Base-by-base conservation (phyloP, 805 yeast species). In the Pichia rugopelliculosa region DNA sequence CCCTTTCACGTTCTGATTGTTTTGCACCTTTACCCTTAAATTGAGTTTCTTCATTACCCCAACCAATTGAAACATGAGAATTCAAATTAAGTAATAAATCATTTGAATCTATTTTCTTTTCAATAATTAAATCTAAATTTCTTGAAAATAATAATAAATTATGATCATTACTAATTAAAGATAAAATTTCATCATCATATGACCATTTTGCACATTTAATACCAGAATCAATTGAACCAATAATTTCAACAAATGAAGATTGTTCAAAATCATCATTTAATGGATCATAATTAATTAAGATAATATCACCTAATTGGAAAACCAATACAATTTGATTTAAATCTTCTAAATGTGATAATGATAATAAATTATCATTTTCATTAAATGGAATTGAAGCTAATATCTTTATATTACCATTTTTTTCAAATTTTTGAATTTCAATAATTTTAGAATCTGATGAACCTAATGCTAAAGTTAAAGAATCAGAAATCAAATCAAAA, bases 1-100 rank as follows among this genome's bases (percentile, higher is more conserved):
- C 62, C 48, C 69, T 66, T 56, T 76, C 84, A 65, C 91, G 75
- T 66, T 85, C 95, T 51, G 77, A 60, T 8, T 85, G 88, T 58
- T 82, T 83, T 26, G 86, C 93, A 53, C 99, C 99, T 59, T 77
- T 82, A 44, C 99, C 99, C 65, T 84, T 81, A 65, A 93, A 93
- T 67, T 93, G 99, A 0, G 99, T 93, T 64, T 91, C 98, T 56
- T 84, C 82, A 52, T 84, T 86, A 60, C 99, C 99, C 99, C 99
- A 93, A 23, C 99, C 99, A 39, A 93, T 96, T 24, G 91, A 83
- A 34, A 93, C 96, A 60, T 93, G 96, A 55, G 81, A 82, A 2
- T 89, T 82, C 43, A 78, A 67, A 30, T 68, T 62, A 18, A 20
- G 20, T 24, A 12, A n/a, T 41, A 90, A 71, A 61, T 93, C 99